Percentiles rank a stretch among this genome's conserved stretches.
Conservation (phyloP, 176 grass and related monocot species). For the Chrysopogon serrulatus region DNA sequence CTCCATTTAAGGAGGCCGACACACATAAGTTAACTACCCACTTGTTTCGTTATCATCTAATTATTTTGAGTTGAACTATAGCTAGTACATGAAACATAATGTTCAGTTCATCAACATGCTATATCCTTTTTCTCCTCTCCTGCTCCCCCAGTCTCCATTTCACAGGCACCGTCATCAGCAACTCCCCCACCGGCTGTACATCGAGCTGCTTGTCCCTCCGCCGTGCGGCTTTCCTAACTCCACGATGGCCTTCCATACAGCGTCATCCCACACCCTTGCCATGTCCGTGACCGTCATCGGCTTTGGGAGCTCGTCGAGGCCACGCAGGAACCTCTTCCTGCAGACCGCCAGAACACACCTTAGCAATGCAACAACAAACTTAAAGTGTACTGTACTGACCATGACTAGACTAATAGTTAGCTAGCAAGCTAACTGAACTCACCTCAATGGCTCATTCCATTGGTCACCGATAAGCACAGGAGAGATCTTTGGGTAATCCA, state of each 20-base stretch:
- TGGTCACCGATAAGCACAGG: not conserved
- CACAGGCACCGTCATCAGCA: not conserved
- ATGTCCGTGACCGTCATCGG: slow-evolving; percentile 4
- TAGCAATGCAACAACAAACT: not conserved
- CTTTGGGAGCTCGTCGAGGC: not conserved
- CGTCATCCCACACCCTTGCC: not conserved
- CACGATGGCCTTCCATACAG: not conserved
- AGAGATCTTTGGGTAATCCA: slow-evolving; percentile 26
- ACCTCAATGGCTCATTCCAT: not conserved
- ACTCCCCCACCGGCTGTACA: not conserved
- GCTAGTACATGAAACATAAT: too few species aligned
- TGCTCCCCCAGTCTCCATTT: too few species aligned
- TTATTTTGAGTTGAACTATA: too few species aligned
- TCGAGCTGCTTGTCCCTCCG: slow-evolving; percentile 18
- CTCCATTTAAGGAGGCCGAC: too few species aligned
- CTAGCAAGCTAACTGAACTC: not conserved
- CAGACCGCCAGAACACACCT: not conserved
- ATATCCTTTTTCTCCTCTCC: too few species aligned
- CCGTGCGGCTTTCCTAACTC: not conserved
- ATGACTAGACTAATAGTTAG: not conserved
- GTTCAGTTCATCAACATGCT: too few species aligned
- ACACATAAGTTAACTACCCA: too few species aligned
- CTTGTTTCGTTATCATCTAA: too few species aligned
- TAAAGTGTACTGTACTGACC: not conserved
- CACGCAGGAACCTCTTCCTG: not conserved